Evolutionary conservation across 306 rosid species (phyloP).

Genomic region (Prunus fruticosa): DNA sequence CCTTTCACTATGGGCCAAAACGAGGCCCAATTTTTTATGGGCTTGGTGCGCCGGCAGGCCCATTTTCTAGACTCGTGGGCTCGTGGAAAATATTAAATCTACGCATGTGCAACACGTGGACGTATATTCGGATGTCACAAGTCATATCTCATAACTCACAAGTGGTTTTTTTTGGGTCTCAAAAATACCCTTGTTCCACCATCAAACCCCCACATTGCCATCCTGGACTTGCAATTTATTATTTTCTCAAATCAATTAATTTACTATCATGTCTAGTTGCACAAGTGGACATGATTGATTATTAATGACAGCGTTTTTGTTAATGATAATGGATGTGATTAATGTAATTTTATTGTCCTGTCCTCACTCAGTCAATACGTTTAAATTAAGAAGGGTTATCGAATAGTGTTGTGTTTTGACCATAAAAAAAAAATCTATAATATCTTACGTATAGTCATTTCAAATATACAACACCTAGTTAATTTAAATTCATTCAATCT

Average conservation of each 20-base stretch:
- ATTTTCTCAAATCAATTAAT: no score
- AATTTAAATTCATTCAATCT: no score
- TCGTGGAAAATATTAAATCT: neutral
- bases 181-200: neutral
- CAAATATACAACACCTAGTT: no score
- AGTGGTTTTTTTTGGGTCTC: neutral
- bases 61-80: neutral
- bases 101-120: neutral
- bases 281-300: neutral
- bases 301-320: neutral
- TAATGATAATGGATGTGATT: no score
- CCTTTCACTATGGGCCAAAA: neutral
- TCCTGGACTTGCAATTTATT: neutral
- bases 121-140: neutral
- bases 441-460: no score
- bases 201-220: neutral
- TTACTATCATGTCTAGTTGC: no score
- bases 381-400: no score
- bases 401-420: no score
- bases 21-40: neutral
- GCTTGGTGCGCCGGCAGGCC: neutral
- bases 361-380: no score
- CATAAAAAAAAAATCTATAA: no score
- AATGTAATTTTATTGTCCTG: no score
- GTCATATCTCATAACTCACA: neutral